Percentiles rank a stretch among this genome's conserved stretches.
phyloP scores from a whole-genome alignment of 2,329 filamentous ascomycete genomes.

The Penicillium sp. region DNA sequence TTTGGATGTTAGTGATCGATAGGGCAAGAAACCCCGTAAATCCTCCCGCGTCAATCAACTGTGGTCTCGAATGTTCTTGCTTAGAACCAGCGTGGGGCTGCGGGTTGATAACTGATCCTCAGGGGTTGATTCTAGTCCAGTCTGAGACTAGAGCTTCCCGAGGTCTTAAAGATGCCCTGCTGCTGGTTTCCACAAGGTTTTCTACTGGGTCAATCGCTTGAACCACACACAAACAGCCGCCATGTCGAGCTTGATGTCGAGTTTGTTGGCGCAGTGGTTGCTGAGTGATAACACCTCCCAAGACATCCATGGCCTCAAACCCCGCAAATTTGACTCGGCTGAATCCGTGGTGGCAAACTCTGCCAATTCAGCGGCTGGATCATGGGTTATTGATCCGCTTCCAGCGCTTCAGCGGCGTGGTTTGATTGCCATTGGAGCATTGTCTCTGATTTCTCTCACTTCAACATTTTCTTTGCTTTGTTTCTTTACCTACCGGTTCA shows the following conservation, averaged over 20 bases:
- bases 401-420: slow-evolving; percentile 11
- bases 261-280: slow-evolving; percentile 5
- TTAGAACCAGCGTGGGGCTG: not conserved
- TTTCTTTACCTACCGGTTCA: slow-evolving; percentile 19
- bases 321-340: slow-evolving; percentile 6
- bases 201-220: not conserved
- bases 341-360: slow-evolving; percentile 13
- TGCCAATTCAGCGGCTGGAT: slow-evolving; percentile 12
- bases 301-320: not conserved
- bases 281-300: not conserved
- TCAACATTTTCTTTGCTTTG: slow-evolving; percentile 11
- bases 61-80: not conserved
- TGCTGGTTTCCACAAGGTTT: not conserved
- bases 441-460: slow-evolving; percentile 11
- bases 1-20: not conserved
- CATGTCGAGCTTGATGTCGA: slow-evolving; percentile 11
- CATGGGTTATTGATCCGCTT: slow-evolving; percentile 16
- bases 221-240: not conserved
- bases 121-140: not conserved
- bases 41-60: slow-evolving; percentile 3
- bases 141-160: too few species aligned
- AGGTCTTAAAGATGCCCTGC: not conserved
- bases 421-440: slow-evolving; percentile 8
- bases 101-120: not conserved
- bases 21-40: not conserved